Base-by-base conservation (phyloP, 768 basidiomycete species). In the Amanita molliuscula region DNA sequence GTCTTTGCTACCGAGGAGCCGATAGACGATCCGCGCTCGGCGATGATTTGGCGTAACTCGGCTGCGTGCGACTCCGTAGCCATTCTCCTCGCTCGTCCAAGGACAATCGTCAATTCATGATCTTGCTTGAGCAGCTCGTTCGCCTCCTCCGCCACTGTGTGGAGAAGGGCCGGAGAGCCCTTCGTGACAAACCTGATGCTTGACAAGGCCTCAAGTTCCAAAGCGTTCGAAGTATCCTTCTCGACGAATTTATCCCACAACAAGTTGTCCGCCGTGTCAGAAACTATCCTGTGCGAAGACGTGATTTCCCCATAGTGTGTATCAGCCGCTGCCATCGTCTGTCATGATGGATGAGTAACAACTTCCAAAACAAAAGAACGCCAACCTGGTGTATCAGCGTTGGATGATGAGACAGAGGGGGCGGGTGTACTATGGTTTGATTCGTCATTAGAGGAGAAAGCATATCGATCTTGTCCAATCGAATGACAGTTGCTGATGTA, bases 211-310 rank as follows among this genome's bases (percentile, higher is more conserved):
- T 58, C 36, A 31, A 70, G 35, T 33, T 47, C 56, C 4, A 54
- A 58, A 7, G 65, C 52, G 36, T 65, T 58, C 41, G 59, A 65
- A 16, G 54, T 7, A 43, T 56, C 51, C 7, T 60, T 55, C 0
- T 65, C 55, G 1, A 82, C 71, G 57, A 79, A 87, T 36, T 75
- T 76, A 1, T 74, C 70, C 90, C 92, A 94, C 18, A 79, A 58
- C 23, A 93, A 55, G 58, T 82, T 79, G 62, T 97, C 94, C 1
- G 90, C 90, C 1, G 87, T 86, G 18, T 86, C 79, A 0, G 89
- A 94, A 3, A 76, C 78, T 10, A 96, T 65, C 5, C 76, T 75
- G 9, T 74, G 81, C 57, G 83, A 73, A 4, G 88, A 85, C 50
- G 69, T 80, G 4, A 70, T 65, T 23, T 75, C 67, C 0, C 77